Conservation (phyloP, 495 filamentous ascomycete genomes). For the Aspergillus nidulans region DNA sequence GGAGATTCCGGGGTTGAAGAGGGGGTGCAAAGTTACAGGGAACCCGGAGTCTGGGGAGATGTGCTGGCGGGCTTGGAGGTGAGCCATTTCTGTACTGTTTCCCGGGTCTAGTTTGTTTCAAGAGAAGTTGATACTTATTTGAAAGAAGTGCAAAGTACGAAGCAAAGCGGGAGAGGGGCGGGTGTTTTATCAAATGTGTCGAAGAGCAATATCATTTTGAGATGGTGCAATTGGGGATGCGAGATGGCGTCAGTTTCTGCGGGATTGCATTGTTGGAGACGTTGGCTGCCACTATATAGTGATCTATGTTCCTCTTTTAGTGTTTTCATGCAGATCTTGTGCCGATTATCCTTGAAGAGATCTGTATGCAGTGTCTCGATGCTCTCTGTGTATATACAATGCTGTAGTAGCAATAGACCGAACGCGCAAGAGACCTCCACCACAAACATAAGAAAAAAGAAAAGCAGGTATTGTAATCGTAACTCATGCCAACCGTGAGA, state of each 20-base stretch:
- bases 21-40: slow-evolving; percentile 14
- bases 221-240: neutral
- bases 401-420: neutral
- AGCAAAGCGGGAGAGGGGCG: no score
- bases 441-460: no score
- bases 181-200: neutral
- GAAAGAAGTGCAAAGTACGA: no score
- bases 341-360: no score
- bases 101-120: no score
- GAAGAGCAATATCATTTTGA: neutral
- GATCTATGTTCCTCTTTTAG: no score
- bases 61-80: slow-evolving; percentile 20
- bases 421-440: no score
- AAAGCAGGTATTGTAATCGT: neutral
- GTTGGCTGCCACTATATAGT: no score
- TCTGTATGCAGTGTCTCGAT: neutral
- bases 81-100: slow-evolving; percentile 12
- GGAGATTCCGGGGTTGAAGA: slow-evolving; percentile 42
- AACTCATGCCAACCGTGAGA: slow-evolving; percentile 1
- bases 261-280: neutral
- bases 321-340: no score
- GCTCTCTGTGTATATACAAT: neutral
- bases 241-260: neutral
- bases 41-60: slow-evolving; percentile 19
- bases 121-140: no score